phyloP scores from a whole-genome alignment of 1,139 yeast species.

The Hanseniaspora gamundiae region DNA sequence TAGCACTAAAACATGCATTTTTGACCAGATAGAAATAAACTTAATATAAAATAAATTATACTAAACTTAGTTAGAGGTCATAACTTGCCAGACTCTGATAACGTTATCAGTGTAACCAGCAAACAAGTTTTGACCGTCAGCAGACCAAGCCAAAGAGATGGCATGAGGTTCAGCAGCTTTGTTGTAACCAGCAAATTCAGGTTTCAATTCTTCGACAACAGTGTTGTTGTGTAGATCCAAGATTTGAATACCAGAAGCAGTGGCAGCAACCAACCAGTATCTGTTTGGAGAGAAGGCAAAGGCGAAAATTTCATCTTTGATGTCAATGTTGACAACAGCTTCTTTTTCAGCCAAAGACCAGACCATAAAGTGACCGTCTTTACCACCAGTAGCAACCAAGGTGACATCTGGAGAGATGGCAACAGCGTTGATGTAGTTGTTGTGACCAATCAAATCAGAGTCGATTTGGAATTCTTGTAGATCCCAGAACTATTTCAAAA shows the following conservation, averaged over 20 bases:
- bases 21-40: background rate
- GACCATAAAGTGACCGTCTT: slow-evolving; percentile 97
- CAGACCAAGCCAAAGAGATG: slow-evolving; percentile 98
- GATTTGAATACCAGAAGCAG: slow-evolving; percentile 95
- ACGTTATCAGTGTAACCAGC: slow-evolving; percentile 99
- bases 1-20: too few species aligned
- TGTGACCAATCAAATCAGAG: slow-evolving; percentile 99
- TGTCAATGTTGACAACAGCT: slow-evolving; percentile 71
- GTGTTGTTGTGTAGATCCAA: slow-evolving; percentile 95
- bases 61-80: slow-evolving; percentile 59
- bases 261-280: slow-evolving; percentile 99
- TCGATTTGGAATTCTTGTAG: slow-evolving; percentile 72
- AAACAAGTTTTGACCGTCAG: slow-evolving; percentile 98
- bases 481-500: slow-evolving; percentile 73
- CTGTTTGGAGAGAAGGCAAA: slow-evolving; percentile 99
- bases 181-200: slow-evolving; percentile 86
- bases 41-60: background rate
- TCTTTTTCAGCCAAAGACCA: slow-evolving; percentile 91
- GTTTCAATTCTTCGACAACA: slow-evolving; percentile 96
- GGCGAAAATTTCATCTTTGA: slow-evolving; percentile 96
- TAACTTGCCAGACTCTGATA: slow-evolving; percentile 99
- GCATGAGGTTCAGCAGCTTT: slow-evolving; percentile 98
- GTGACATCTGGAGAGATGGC: slow-evolving; percentile 99
- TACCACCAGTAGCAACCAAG: slow-evolving; percentile 98
- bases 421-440: slow-evolving; percentile 96